Base-by-base conservation (phyloP, 495 filamentous ascomycete genomes). In the Aspergillus campestris region DNA sequence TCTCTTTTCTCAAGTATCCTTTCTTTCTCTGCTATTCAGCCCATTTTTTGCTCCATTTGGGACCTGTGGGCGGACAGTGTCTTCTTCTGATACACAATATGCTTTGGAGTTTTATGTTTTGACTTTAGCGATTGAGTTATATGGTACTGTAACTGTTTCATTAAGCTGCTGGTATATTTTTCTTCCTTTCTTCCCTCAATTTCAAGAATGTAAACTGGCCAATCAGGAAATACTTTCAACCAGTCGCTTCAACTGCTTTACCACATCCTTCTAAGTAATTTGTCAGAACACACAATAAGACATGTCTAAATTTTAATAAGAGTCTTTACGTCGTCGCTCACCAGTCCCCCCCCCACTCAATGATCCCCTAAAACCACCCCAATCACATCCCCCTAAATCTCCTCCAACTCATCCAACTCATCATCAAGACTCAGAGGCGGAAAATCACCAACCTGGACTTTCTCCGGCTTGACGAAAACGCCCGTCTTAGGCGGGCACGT, bases 361-460 rank as follows among this genome's bases (percentile, higher is more conserved):
- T 11, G 37, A 39, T 11, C 8, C 13, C 11, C 12, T 34, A 9
- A 13, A 9, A 15, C 13, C 28, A 13, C 1, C 9, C 9, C 31
- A 35, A 77, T n/a, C n/a, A n/a, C 60, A 7, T 11, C 18, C 12
- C 36, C n/a, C 38, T 45, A 91, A 34, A 92, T 86, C 67, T 92
- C 89, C 64, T 94, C 91, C 79, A 94, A 80, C 46, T 89, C 89
- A 57, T 88, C 86, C 50, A 84, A 77, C 31, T 87, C 49, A 13
- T 77, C 74, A 36, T 70, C 72, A 35, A 79, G 38, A 5, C 63
- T 73, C 47, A 82, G 49, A 12, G 77, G 76, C n/a, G 81, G 80
- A 49, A 77, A 96, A 52, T 96, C 87, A 18, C 92, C 92, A 18
- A 89, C 77, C 65, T 96, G 86, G 7, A 95, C 79, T 58, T 89